Conservation (phyloP, 2,329 filamentous ascomycete genomes). For the Cladosporium sp. region DNA sequence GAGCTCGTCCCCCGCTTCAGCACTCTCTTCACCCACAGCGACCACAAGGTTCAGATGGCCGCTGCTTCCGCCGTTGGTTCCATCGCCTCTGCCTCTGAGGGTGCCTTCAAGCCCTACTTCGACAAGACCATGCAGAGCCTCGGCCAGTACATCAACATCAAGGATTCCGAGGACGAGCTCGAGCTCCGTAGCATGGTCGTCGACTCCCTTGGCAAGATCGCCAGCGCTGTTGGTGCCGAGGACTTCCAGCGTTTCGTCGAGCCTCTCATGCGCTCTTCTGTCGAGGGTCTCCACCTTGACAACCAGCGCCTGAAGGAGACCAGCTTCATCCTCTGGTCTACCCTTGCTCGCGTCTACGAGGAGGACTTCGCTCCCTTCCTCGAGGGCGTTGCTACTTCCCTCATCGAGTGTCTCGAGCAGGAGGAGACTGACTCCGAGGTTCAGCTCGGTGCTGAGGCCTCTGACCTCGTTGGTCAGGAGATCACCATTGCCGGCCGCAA, state of each 20-base stretch:
- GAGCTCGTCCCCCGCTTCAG: slow-evolving; percentile 81
- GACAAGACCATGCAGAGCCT: slow-evolving; percentile 84
- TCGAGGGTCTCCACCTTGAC: slow-evolving; percentile 81
- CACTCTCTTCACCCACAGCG: slow-evolving; percentile 73
- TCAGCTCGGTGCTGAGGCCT: slow-evolving; percentile 65
- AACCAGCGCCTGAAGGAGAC: slow-evolving; percentile 91
- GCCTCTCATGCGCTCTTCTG: slow-evolving; percentile 84
- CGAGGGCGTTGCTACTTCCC: slow-evolving; percentile 67
- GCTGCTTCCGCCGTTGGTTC: slow-evolving; percentile 86
- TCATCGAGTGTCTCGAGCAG: slow-evolving; percentile 81
- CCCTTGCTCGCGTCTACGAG: slow-evolving; percentile 87
- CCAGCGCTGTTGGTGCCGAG: slow-evolving; percentile 75
- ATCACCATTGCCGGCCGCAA: slow-evolving; percentile 77
- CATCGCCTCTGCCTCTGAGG: slow-evolving; percentile 77
- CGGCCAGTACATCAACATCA: slow-evolving; percentile 74
- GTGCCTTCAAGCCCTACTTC: slow-evolving; percentile 85
- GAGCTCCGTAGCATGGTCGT: slow-evolving; percentile 83
- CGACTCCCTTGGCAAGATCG: slow-evolving; percentile 90
- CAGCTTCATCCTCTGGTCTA: slow-evolving; percentile 95
- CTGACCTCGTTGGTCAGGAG: slow-evolving; percentile 68
- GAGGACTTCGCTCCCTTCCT: slow-evolving; percentile 76
- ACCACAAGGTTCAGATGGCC: slow-evolving; percentile 83
- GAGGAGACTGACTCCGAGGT: slow-evolving; percentile 79
- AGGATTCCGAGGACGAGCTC: slow-evolving; percentile 83
- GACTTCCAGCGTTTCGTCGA: slow-evolving; percentile 87